Evolutionary conservation across 768 basidiomycete species (phyloP), one percentile per base, ranked within the genome.

Genomic region (Suillus fuscotomentosus): DNA sequence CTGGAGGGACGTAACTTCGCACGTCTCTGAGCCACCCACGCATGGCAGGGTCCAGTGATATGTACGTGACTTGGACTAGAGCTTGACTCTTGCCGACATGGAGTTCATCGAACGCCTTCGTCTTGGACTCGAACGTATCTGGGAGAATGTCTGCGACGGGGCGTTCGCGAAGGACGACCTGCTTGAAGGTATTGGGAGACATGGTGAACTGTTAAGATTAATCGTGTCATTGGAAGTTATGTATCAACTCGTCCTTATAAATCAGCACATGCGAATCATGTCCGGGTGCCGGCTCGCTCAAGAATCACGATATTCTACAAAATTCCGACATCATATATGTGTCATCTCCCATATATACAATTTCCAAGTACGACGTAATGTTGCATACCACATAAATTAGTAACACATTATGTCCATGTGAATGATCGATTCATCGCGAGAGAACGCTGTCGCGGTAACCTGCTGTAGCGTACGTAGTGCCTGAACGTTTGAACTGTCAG

Each of bases 1-100:
- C 86, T 10, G 91, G 91, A 15, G 85, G 84, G 17, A 91, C 57
- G 71, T 94, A 94, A 68, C 86, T 88, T 54, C 94, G 82, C 17
- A 71, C 73, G 72, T 93, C 90, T 66, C 84, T 85, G 60, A 99
- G 71, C 83, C 91, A 97, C 14, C 86, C 87, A 10, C 94, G 84
- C 92, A 95, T 94, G 0, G 94, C 92, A 22, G 95, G 94, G 70
- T 97, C 95, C 67, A 97, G 74, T 41, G 88, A 88, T 39, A 94
- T 71, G 81, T 89, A 95, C 55, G 88, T 87, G 64, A 91, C 86
- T 73, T 86, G 84, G n/a, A 98, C 86, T 54, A 96, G 80, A 9
- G 87, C 86, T 66, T 90, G 81, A 27, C 77, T 75, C 22, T 75
- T 66, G 1, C 81, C 82, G 7, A 87, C 82, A 70, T 83, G 82